Base-by-base conservation (phyloP, 2,329 filamentous ascomycete genomes). In the Beauveria sp. region DNA sequence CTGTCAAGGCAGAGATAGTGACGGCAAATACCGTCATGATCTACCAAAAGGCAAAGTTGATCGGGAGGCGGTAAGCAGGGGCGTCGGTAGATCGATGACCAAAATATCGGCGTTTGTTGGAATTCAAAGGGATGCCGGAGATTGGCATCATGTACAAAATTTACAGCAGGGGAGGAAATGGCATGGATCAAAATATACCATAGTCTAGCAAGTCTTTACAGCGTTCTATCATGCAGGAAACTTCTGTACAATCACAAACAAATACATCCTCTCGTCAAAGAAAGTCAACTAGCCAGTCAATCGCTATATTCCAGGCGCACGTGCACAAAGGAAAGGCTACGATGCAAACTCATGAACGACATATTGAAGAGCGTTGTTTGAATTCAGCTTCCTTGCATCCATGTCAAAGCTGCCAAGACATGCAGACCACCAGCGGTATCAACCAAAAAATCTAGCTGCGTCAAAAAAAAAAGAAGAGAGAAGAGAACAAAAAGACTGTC, bases 401-500 rank as follows among this genome's bases (percentile, higher is more conserved):
- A 58, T 50, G 55, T 38, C 43, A 46, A 48, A 34, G 42, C 45
- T 58, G 55, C 43, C 31, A 42, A 22, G 45, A 26, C 28, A 38
- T 24, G 34, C 28, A 57, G 20, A 34, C 43, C 55, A 49, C 34
- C 48, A 60, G 48, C 57, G 48, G 57, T 52, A 43, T 64, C 63
- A 66, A 65, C 65, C 67, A 64, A 69, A 64, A 54, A 55, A 49
- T 48, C 59, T 52, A 60, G 38, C 57, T 34, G 48, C 24, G 48
- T 50, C 53, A 58, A 62, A 53, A 51, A 54, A 57, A 43, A 50
- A 66, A 54, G 54, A 64, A 64, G 24, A 48, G 61, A 64, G 55
- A 61, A 52, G 55, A 59, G 59, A 20, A 58, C 62, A 54, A 63
- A 54, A 62, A 45, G 51, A 59, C 20, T 43, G 59, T 61, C 59